phyloP scores from a whole-genome alignment of 2,329 filamentous ascomycete genomes.

The Phaeosphaeria sp. region DNA sequence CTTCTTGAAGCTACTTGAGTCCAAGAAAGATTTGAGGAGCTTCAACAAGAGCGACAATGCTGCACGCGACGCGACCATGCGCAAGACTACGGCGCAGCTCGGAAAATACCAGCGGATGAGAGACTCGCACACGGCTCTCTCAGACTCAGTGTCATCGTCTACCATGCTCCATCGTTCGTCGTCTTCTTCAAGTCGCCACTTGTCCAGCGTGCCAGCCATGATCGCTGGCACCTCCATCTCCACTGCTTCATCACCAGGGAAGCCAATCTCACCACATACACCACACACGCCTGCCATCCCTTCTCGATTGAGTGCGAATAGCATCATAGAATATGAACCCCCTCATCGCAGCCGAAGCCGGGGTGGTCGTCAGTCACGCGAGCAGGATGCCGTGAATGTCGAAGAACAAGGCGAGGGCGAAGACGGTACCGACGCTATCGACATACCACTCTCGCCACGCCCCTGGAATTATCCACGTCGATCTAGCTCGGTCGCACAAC shows the following conservation, averaged over 20 bases:
- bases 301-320: conserved; percentile 90
- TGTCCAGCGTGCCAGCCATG: conserved; percentile 68
- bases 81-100: conserved; percentile 78
- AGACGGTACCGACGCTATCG: conserved; percentile 68
- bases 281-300: conserved; percentile 93
- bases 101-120: conserved; percentile 87
- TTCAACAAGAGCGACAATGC: conserved; percentile 70
- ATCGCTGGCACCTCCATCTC: conserved; percentile 74
- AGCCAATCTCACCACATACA: conserved; percentile 87
- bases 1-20: conserved; percentile 87
- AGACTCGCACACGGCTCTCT: conserved; percentile 86
- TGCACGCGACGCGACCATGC: conserved; percentile 70
- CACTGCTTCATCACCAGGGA: conserved; percentile 84
- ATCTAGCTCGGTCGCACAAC: conserved; percentile 73
- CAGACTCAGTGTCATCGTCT: conserved; percentile 92
- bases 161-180: conserved; percentile 83
- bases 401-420: conserved; percentile 37
- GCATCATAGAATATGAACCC: conserved; percentile 72
- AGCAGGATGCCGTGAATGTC: conserved; percentile 32
- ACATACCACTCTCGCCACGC: conserved; percentile 75
- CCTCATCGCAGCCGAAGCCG: conserved; percentile 39
- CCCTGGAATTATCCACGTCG: conserved; percentile 58
- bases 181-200: conserved; percentile 76
- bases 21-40: conserved; percentile 82
- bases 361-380: conserved; percentile 42